A percentile compares a stretch with the other conserved stretches of the same genome.
Evolutionary conservation across 2,329 filamentous ascomycete species (phyloP).

Genomic region (Neonectria punicea): DNA sequence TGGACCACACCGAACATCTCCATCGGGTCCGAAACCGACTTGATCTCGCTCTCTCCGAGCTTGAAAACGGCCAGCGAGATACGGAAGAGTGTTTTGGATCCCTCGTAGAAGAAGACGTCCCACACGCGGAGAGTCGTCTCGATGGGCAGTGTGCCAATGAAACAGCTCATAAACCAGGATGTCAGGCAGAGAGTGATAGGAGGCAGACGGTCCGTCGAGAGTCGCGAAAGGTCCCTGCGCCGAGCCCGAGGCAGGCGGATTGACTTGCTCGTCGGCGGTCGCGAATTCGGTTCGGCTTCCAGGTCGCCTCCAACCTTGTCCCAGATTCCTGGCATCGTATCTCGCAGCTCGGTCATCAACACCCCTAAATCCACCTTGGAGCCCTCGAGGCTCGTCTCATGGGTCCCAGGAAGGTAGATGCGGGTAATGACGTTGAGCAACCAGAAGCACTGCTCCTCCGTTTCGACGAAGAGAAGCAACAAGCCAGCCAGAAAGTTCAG

Average conservation of each 20-base stretch:
- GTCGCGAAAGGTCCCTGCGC: conserved; percentile 50
- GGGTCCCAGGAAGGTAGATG: conserved; percentile 88
- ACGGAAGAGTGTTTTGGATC: conserved; percentile 91
- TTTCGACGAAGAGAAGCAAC: conserved; percentile 85
- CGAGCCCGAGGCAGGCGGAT: conserved; percentile 52
- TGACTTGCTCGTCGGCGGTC: conserved; percentile 49
- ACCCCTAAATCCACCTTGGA: conserved; percentile 95
- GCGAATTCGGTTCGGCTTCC: conserved; percentile 59
- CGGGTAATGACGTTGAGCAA: conserved; percentile 92
- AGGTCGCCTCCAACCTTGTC: conserved; percentile 86
- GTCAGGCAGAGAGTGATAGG: conserved; percentile 94
- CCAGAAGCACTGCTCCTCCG: conserved; percentile 93
- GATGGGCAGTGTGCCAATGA: conserved; percentile 90
- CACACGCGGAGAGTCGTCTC: conserved; percentile 92
- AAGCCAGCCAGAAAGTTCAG: conserved; percentile 95
- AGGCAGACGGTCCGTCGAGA: conserved; percentile 71
- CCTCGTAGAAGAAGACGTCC: conserved; percentile 97
- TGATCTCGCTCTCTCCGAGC: conserved; percentile 82
- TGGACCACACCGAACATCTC: conserved; percentile 97
- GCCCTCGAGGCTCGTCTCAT: conserved; percentile 89
- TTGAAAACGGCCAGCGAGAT: conserved; percentile 94
- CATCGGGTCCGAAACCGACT: conserved; percentile 84
- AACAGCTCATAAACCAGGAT: conserved; percentile 98
- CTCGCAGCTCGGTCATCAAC: conserved; percentile 86
- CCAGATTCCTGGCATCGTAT: conserved; percentile 86